phyloP scores from a whole-genome alignment of 139 green algal genomes.

The Monoraphidium neglectum region DNA sequence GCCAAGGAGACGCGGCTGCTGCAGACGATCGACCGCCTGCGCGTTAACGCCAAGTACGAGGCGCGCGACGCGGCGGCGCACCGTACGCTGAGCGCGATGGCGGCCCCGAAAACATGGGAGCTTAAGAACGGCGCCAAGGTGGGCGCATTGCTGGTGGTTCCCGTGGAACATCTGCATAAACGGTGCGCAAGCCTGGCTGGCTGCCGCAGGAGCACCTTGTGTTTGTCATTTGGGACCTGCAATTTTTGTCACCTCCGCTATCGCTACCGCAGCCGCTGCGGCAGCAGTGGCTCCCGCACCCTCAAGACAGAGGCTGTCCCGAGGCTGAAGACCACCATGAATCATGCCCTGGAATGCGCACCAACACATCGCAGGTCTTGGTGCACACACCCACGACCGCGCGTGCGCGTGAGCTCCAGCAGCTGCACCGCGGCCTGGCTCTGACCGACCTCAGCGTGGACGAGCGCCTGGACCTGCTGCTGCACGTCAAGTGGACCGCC shows the following conservation, averaged over 20 bases:
- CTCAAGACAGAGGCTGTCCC: too few species aligned
- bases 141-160: not conserved
- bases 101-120: conserved; percentile 67
- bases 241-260: too few species aligned
- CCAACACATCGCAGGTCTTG: conserved; percentile 58
- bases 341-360: too few species aligned
- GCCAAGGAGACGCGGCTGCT: conserved; percentile 86
- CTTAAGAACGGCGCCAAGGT: conserved; percentile 50
- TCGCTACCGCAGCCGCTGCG: too few species aligned
- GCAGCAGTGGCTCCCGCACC: too few species aligned
- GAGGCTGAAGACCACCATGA: too few species aligned
- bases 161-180: not conserved
- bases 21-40: conserved; percentile 47
- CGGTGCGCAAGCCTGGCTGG: too few species aligned
- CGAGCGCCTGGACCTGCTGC: conserved; percentile 85
- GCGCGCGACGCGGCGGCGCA: not conserved
- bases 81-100: conserved; percentile 53
- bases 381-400: conserved; percentile 83
- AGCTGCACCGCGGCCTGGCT: conserved; percentile 75
- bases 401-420: conserved; percentile 78
- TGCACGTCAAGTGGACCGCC: conserved; percentile 88
- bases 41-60: conserved; percentile 13
- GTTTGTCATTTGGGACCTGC: too few species aligned
- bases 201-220: too few species aligned
- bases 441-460: conserved; percentile 62